These are phyloP conservation scores for Coccinonectria pachysandricola DNA, from an alignment of 2,329 filamentous ascomycete genomes.

Conservation along the genomic window DNA sequence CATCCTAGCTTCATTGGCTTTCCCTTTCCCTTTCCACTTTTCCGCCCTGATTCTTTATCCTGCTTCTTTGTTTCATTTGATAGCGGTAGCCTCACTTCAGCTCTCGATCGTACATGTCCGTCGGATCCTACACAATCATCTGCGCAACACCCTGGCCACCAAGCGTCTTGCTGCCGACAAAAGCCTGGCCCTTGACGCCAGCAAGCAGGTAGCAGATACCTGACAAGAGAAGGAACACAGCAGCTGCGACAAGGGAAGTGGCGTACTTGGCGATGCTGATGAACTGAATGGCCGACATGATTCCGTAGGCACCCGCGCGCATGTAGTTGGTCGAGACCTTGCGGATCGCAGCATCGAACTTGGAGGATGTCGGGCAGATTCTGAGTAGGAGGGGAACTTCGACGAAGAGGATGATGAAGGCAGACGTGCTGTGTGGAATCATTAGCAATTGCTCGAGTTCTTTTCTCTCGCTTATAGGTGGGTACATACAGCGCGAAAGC, in stretches of 20 bases:
- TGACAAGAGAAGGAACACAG: slow-evolving; percentile 68
- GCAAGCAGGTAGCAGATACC: slow-evolving; percentile 72
- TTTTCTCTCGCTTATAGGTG: no score
- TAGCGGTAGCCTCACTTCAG: no score
- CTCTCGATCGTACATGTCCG: no score
- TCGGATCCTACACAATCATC: slow-evolving; percentile 78
- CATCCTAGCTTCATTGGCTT: no score
- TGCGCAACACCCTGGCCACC: slow-evolving; percentile 89
- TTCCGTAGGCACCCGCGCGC: slow-evolving; percentile 76
- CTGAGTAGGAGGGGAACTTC: slow-evolving; percentile 90
- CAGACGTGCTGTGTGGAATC: slow-evolving; percentile 43
- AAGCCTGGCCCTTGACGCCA: slow-evolving; percentile 71
- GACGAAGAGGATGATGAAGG: slow-evolving; percentile 70
- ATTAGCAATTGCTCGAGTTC: slow-evolving; percentile 4
- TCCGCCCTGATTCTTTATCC: no score
- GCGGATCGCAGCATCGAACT: slow-evolving; percentile 84
- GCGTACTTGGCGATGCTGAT: slow-evolving; percentile 56
- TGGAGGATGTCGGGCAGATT: slow-evolving; percentile 89
- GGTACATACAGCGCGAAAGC: slow-evolving; percentile 43
- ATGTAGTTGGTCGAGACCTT: slow-evolving; percentile 94
- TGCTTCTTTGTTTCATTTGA: slow-evolving; percentile 3
- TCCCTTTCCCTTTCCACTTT: no score
- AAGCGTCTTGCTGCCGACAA: slow-evolving; percentile 89
- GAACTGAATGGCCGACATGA: slow-evolving; percentile 79
- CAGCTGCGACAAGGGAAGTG: slow-evolving; percentile 76